A percentile compares a stretch with the other conserved stretches of the same genome.
Conservation (phyloP, 2,329 filamentous ascomycete species). For the Fusarium nurragi region DNA sequence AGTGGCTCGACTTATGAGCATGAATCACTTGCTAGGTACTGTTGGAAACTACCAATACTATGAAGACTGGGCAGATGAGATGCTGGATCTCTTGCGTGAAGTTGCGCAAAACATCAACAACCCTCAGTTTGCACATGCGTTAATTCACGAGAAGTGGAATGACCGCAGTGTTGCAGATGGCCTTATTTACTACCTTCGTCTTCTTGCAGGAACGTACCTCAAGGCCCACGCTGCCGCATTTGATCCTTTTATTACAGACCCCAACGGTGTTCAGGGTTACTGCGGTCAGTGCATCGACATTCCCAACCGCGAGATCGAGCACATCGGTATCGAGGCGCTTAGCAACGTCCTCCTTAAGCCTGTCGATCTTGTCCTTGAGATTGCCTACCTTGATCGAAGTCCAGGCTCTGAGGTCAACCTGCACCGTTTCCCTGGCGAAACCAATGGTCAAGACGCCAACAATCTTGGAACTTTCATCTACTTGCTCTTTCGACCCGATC, state of each 20-base stretch:
- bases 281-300: constrained; percentile 77
- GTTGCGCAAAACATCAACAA: constrained; percentile 69
- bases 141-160: constrained; percentile 78
- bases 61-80: constrained; percentile 86
- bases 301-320: constrained; percentile 84
- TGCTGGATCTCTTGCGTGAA: constrained; percentile 72
- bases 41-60: constrained; percentile 76
- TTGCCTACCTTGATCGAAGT: constrained; percentile 91
- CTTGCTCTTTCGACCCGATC: constrained; percentile 75
- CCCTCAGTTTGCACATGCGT: constrained; percentile 62
- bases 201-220: constrained; percentile 86
- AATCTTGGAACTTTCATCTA: constrained; percentile 63
- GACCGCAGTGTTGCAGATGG: constrained; percentile 71
- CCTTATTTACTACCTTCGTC: constrained; percentile 85
- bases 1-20: constrained; percentile 73
- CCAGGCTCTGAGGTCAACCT: constrained; percentile 78
- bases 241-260: constrained; percentile 74
- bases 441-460: constrained; percentile 56
- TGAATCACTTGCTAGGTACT: constrained; percentile 75
- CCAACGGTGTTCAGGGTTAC: constrained; percentile 72
- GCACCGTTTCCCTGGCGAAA: constrained; percentile 69
- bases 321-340: constrained; percentile 82
- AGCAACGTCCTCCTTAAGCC: constrained; percentile 82
- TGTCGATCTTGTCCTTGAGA: constrained; percentile 81
- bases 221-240: constrained; percentile 77